Evolutionary conservation across 768 basidiomycete species (phyloP), one percentile per base, ranked within the genome.

Genomic region (Royoungia palumana): DNA sequence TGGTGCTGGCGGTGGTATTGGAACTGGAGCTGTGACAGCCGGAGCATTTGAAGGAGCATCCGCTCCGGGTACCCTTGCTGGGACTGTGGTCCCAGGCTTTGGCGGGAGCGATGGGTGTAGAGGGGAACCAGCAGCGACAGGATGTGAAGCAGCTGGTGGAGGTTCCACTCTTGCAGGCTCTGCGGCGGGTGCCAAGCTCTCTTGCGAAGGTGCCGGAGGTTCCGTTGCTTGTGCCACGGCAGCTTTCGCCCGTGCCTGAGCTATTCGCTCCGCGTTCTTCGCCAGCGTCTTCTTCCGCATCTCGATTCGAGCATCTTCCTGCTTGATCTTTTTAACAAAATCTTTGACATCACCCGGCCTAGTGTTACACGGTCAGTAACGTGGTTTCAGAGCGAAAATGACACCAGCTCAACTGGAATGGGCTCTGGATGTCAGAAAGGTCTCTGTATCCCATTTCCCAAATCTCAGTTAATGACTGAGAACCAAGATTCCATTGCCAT

Each of bases 381-480:
- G 43, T 38, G 25, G 13, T 36, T 21, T 9, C 11, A 6, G 41
- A 40, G 40, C 35, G 22, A 38, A 57, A 42, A 56, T 22, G 14
- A 45, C 11, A n/a, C 16, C 17, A 54, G 70, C 77, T 64, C 58
- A 69, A 87, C 88, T 77, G 78, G 75, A 83, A 84, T 11, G 81
- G 81, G 49, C 72, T 77, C 60, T 85, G 73, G 22, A 90, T 64
- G 64, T 89, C 85, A 10, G 57, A 46, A 46, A 87, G 60, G 41
- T 80, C 79, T 52, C 80, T 72, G 59, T 85, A 90, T 14, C 89
- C 89, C 82, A 87, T 81, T 48, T 82, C 79, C 89, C 89, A 93
- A 24, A 89, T 85, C 52, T 89, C 87, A 3, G 86, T 87, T 61
- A 91, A 67, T 1, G 85, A 72, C 49, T 79, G 79, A 36, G 83